These are phyloP conservation scores for Beauveria australis DNA, from an alignment of 2,329 filamentous ascomycete genomes.

Conservation along the genomic window DNA sequence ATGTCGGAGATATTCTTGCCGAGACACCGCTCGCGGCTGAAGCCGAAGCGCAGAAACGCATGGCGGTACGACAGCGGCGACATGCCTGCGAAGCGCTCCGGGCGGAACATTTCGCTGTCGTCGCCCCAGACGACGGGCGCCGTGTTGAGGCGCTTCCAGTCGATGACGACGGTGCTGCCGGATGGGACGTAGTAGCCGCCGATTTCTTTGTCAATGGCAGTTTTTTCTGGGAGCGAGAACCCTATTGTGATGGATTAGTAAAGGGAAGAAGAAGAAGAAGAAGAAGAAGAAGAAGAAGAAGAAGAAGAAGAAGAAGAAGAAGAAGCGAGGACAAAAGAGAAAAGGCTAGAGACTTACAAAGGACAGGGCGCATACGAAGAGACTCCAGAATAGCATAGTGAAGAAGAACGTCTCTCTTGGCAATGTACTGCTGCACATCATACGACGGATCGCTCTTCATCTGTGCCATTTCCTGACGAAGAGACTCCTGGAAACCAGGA, in stretches of 20 bases:
- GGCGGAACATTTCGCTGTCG: neutral
- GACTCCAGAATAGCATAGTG: neutral
- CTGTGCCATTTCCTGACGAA: neutral
- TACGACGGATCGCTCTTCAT: neutral
- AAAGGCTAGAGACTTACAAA: slow-evolving; percentile 6
- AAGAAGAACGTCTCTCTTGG: neutral
- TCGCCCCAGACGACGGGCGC: neutral
- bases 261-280: too few species aligned
- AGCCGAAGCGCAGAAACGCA: neutral
- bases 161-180: neutral
- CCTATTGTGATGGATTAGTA: neutral
- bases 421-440: neutral
- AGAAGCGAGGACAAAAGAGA: too few species aligned
- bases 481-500: neutral
- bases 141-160: neutral
- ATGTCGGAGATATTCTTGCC: neutral
- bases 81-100: neutral
- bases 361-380: slow-evolving; percentile 2
- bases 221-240: neutral
- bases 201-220: neutral
- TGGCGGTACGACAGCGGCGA: neutral
- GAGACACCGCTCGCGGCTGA: neutral
- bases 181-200: neutral
- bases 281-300: too few species aligned
- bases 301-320: too few species aligned